Base-by-base conservation (phyloP, 2,329 filamentous ascomycete species). In the Chrysoporthe austroafricana region DNA sequence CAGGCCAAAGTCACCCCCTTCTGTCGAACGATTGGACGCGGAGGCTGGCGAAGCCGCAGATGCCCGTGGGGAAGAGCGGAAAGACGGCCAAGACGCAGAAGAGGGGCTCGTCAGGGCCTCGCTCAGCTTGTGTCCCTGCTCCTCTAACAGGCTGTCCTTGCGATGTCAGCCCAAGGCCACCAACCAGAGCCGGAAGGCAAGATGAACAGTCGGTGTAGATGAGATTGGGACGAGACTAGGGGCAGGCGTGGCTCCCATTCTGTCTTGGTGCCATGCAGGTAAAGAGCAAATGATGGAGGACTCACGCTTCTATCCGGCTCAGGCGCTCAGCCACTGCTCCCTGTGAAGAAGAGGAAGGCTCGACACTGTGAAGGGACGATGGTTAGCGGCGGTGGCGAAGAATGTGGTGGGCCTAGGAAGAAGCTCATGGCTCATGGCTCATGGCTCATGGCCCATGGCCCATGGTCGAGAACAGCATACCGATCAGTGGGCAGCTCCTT, bases 301-400 rank as follows among this genome's bases (percentile, higher is more conserved):
- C 68, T 64, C 16, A 67, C 68, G 75, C 73, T 68, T 81, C 79
- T 72, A 81, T 81, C 54, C 78, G 73, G 54, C 74, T 74, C 39
- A 81, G 76, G 64, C 79, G 75, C 64, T 80, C 79, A 57, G 74
- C 74, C 34, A 81, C 73, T 21, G 74, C 76, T 62, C 75, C 74
- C 5, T 77, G 75, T 52, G 75, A 75, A 52, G 76, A 72, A 46
- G 78, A 74, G 63, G 63, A 60, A 3, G 66, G 61, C 36, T 79
- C 77, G 43, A 79, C 73, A 62, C 77, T 79, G 21, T 21, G 11
- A 21, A 11, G 5, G 52, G 36, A 44, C 14, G 39, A 50, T 16
- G 18, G 36, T 58, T 4, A 64, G 65, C 57, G 26, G n/a, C 14
- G 43, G 52, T 11, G 34, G 16, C 9, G 42, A 21, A 14, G 60